Conservation (phyloP, 2,329 filamentous ascomycete genomes). For the Aquanectria penicillioides region DNA sequence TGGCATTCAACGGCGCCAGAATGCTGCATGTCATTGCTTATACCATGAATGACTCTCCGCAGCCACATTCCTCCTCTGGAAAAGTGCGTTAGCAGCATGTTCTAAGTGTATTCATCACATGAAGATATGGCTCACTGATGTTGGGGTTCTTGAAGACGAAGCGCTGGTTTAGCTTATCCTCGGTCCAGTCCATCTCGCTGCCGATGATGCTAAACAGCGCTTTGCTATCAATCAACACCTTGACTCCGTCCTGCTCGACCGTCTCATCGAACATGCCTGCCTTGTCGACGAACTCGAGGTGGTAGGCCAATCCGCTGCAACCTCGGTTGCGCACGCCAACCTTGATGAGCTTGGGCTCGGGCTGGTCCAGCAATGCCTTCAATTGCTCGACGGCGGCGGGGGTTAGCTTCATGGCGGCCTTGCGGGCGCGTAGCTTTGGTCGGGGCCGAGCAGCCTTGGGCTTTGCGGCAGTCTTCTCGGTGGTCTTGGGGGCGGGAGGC, state of each 20-base stretch:
- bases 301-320: constrained; percentile 92
- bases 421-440: constrained; percentile 69
- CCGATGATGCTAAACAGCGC: constrained; percentile 98
- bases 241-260: constrained; percentile 95
- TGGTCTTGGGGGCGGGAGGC: constrained; percentile 45
- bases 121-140: constrained; percentile 86
- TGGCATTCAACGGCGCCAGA: background rate
- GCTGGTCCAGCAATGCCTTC: constrained; percentile 79
- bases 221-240: constrained; percentile 96
- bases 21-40: constrained; percentile 41
- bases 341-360: constrained; percentile 91
- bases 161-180: constrained; percentile 90
- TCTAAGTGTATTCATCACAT: background rate
- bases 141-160: constrained; percentile 98
- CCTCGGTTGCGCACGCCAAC: constrained; percentile 94
- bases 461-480: constrained; percentile 75
- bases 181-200: constrained; percentile 98
- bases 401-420: constrained; percentile 91
- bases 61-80: constrained; percentile 93
- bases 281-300: constrained; percentile 95
- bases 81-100: constrained; percentile 43
- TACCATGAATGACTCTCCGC: constrained; percentile 96
- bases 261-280: constrained; percentile 88
- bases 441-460: constrained; percentile 59
- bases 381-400: constrained; percentile 83